Evolutionary conservation across 805 yeast genomes (phyloP).

Genomic region (Ogataea dorogensis): DNA sequence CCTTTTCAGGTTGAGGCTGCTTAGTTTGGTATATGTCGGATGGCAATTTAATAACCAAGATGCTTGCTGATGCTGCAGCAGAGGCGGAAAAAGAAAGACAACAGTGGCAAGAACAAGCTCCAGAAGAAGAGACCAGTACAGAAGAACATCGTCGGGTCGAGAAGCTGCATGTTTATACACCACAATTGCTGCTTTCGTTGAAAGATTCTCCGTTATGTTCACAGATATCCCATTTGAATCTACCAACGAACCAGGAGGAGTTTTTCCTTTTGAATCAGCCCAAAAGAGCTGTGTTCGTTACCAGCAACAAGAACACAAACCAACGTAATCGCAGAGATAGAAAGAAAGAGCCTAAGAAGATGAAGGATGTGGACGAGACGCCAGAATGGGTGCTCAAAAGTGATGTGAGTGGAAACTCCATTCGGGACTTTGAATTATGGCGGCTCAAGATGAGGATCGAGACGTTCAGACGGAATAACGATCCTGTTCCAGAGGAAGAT

Average conservation of each 20-base stretch:
- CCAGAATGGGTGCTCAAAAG: slow-evolving; percentile 40
- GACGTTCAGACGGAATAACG: slow-evolving; percentile 48
- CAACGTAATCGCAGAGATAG: slow-evolving; percentile 19
- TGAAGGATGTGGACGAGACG: slow-evolving; percentile 31
- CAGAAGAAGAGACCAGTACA: neutral
- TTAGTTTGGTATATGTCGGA: slow-evolving; percentile 13
- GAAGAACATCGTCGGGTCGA: neutral
- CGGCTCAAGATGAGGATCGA: slow-evolving; percentile 51
- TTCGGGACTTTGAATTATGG: slow-evolving; percentile 61
- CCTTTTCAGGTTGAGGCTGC: slow-evolving; percentile 5
- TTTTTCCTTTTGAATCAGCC: slow-evolving; percentile 14
- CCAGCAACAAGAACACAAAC: slow-evolving; percentile 11
- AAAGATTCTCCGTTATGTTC: slow-evolving; percentile 38
- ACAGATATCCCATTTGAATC: slow-evolving; percentile 32
- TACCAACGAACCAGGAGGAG: slow-evolving; percentile 39
- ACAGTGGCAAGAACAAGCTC: slow-evolving; percentile 9
- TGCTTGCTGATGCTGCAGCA: slow-evolving; percentile 35
- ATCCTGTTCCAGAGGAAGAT: slow-evolving; percentile 32
- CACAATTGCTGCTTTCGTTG: slow-evolving; percentile 34
- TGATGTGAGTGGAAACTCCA: slow-evolving; percentile 47
- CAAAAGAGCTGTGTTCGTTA: slow-evolving; percentile 38
- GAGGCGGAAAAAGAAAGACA: slow-evolving; percentile 30
- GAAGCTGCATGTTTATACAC: slow-evolving; percentile 24
- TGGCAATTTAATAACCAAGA: slow-evolving; percentile 29
- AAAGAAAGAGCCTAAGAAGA: slow-evolving; percentile 19